Conservation (phyloP, 2,329 filamentous ascomycete species). For the Pezicula radicicola region DNA sequence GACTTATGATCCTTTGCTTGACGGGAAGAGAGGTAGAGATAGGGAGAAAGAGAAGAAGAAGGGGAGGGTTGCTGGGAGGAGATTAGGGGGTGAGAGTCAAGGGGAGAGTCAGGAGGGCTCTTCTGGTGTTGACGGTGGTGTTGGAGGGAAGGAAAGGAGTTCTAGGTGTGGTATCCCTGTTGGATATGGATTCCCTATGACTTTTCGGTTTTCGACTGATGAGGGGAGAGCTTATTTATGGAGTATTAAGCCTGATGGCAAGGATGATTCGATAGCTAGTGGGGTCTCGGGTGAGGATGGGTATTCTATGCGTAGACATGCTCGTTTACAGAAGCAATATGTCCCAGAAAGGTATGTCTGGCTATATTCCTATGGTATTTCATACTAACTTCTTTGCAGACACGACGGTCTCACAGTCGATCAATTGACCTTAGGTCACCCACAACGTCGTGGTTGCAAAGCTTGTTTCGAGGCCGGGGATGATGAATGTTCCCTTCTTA, state of each 20-base stretch:
- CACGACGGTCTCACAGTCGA: conserved; percentile 17
- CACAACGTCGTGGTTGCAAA: conserved; percentile 23
- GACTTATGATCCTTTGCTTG: conserved; percentile 20
- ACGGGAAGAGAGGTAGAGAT: background rate
- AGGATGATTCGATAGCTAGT: background rate
- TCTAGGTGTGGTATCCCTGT: background rate
- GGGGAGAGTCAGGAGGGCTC: background rate
- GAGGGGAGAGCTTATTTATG: conserved; percentile 12
- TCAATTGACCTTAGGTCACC: conserved; percentile 15
- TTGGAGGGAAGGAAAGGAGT: too few species aligned
- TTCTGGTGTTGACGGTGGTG: too few species aligned
- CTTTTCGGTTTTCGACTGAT: conserved; percentile 9
- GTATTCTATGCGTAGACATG: too few species aligned
- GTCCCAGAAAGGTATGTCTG: background rate
- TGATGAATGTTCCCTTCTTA: conserved; percentile 22
- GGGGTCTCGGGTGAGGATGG: conserved; percentile 1
- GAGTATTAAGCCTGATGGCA: conserved; percentile 4
- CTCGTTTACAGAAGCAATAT: too few species aligned
- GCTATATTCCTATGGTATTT: background rate
- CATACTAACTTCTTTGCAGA: conserved; percentile 9
- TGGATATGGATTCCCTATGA: conserved; percentile 11
- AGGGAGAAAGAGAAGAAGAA: conserved; percentile 1
- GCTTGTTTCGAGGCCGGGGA: conserved; percentile 18
- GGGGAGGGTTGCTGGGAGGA: background rate
- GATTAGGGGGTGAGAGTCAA: background rate